A percentile compares a stretch with the other conserved stretches of the same genome.
These are phyloP conservation scores for Vitis amurensis DNA, from an alignment of 164 flowering plant species.

Conservation along the genomic window DNA sequence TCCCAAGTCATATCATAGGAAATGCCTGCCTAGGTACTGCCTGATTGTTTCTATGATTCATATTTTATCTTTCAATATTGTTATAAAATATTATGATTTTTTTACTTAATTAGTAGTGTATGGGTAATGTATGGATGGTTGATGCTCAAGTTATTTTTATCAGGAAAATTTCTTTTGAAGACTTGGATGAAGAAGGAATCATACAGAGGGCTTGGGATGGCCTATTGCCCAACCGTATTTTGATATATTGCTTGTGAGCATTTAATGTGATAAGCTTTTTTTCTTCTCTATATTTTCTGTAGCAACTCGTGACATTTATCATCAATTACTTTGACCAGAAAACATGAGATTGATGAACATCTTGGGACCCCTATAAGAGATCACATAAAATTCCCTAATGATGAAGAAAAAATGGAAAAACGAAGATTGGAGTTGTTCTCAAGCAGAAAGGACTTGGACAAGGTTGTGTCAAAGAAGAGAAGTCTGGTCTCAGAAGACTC, in stretches of 20 bases:
- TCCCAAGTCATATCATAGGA: slow-evolving; percentile 81
- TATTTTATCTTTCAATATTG: not conserved
- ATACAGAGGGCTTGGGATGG: slow-evolving; percentile 74
- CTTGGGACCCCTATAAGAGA: slow-evolving; percentile 53
- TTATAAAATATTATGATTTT: not conserved
- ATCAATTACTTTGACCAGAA: slow-evolving; percentile 27
- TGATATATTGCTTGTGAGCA: slow-evolving; percentile 86
- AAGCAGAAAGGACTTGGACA: slow-evolving; percentile 1
- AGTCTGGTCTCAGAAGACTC: slow-evolving; percentile 15
- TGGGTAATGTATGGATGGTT: not conserved
- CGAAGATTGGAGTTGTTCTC: slow-evolving; percentile 4
- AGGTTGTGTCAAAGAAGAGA: slow-evolving; percentile 16
- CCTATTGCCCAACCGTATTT: slow-evolving; percentile 59
- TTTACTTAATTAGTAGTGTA: not conserved
- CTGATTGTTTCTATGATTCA: not conserved
- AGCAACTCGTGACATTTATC: not conserved
- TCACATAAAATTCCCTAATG: slow-evolving; percentile 48
- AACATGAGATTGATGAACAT: slow-evolving; percentile 48
- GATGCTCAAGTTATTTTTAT: slow-evolving; percentile 9
- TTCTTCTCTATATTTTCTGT: not conserved
- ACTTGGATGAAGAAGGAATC: slow-evolving; percentile 27
- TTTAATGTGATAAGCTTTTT: not conserved
- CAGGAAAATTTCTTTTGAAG: slow-evolving; percentile 57
- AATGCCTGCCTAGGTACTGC: slow-evolving; percentile 82
- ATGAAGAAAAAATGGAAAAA: slow-evolving; percentile 11